phyloP scores from a whole-genome alignment of 2,329 filamentous ascomycete species.

The Aspergillus phoenicis region DNA sequence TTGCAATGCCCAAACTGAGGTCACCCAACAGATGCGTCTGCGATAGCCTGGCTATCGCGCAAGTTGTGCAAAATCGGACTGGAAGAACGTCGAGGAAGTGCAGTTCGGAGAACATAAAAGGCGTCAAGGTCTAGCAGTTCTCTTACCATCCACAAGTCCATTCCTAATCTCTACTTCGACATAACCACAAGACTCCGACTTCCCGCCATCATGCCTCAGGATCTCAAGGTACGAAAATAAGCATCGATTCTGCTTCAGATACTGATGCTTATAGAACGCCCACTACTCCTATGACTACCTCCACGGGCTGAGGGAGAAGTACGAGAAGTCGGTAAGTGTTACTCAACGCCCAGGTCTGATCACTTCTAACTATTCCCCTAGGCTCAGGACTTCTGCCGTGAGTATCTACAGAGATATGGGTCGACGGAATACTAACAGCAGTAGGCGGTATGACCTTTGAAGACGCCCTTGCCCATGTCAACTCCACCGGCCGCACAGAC shows the following conservation, averaged over 20 bases:
- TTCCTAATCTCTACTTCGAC: neutral
- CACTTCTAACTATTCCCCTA: neutral
- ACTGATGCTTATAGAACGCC: neutral
- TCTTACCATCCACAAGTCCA: neutral
- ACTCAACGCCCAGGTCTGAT: neutral
- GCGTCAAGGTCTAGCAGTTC: neutral
- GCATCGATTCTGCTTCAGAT: neutral
- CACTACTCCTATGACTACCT: conserved; percentile 1
- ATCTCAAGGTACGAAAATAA: neutral
- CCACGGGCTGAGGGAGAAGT: neutral
- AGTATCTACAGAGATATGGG: neutral
- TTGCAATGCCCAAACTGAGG: conserved; percentile 1
- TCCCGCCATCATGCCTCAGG: neutral
- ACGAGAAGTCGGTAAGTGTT: conserved; percentile 2
- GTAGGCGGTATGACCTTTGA: conserved; percentile 3
- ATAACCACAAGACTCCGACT: neutral
- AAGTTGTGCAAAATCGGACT: neutral
- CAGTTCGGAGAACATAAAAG: neutral
- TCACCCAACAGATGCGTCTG: neutral
- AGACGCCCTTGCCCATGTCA: neutral
- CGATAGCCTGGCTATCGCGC: neutral
- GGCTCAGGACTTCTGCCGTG: conserved; percentile 3
- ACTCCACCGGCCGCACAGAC: neutral
- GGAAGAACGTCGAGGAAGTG: neutral
- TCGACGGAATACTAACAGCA: neutral